Evolutionary conservation across 805 yeast species (phyloP), one percentile per base, ranked within the genome.

Genomic region (Brettanomyces nanus): DNA sequence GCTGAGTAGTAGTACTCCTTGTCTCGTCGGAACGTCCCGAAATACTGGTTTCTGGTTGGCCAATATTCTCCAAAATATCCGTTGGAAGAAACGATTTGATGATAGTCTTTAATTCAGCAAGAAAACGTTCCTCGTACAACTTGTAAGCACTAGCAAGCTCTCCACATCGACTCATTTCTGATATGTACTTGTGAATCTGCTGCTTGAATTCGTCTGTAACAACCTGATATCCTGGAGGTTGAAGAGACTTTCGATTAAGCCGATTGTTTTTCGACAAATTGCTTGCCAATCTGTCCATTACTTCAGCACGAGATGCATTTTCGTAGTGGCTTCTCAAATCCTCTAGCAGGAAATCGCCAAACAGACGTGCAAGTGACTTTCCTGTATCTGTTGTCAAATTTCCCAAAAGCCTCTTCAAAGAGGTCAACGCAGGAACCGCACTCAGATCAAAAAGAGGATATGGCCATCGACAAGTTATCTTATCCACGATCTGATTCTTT

Each of bases 51-150:
- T 51, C 49, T 18, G 42, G 36, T 5, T n/a, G 33, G 20, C 38
- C 40, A n/a, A 31, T 37, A 4, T 39, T 28, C 15, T 53, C 54
- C 19, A 44, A 35, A n/a, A 44, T 41, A 21, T 60, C 75, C 31
- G 57, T 66, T 0, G 95, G 95, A 36, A 87, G 54, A 46, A 74
- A 65, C 4, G 61, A 62, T 42, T 84, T 74, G 28, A 89, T 84
- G 13, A 86, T 74, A 11, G 71, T 68, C 55, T 86, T 86, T 38
- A 85, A 67, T 47, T 87, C 95, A 2, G 68, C 62, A 10, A 79
- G 63, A n/a, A 84, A 74, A 15, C 67, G 68, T 19, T 79, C 90
- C 48, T 80, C 84, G 54, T 82, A 87, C 3, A 63, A 52, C 28
- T 68, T 65, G 45, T 80, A 77, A 0, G 94, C 84, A 11, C 71